Base-by-base conservation (phyloP, 768 basidiomycete species). In the Vararia minispora region DNA sequence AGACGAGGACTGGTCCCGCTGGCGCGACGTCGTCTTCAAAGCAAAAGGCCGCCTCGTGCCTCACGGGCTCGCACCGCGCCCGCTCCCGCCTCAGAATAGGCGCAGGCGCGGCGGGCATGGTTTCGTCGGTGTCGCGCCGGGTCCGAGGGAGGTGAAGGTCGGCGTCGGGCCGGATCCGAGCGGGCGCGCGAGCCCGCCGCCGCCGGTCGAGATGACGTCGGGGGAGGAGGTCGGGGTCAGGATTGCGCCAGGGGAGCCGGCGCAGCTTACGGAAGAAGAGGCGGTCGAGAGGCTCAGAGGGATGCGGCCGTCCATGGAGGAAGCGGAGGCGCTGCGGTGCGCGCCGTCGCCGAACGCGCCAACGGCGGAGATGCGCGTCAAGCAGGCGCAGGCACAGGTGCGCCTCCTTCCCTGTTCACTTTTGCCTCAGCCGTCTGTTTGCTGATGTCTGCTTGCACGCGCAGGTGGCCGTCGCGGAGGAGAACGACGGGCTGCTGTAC, bases 1-100 rank as follows among this genome's bases (percentile, higher is more conserved):
- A 59, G 72, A 76, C 40, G 88, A 92, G 53, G 87, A 91, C 49
- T 88, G 81, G 82, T 74, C 84, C 41, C 74, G 88, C 30, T 87
- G 84, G 84, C 69, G 86, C 14, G 88, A 91, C 52, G 76, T 85
- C 23, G 69, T 89, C 10, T 89, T 88, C 56, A 74, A 76, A 4
- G 79, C 77, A 5, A 87, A 83, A 57, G 78, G 72, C 5, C 62
- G 66, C 22, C 58, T 86, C 12, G 42, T 53, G 0, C 64, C 69
- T 1, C 56, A 58, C 37, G 44, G 50, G 46, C 47, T 53, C 40
- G 41, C 62, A 33, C 58, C 67, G 39, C 68, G 65, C 31, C 68
- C 74, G 1, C 65, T 72, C 3, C 76, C 79, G 3, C 76, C 74
- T 13, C 71, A 71, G 35, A 82, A 79, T 52, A 60, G 58, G 49